Percentiles rank a stretch among this genome's conserved stretches.
phyloP scores from a whole-genome alignment of 495 filamentous ascomycete species.

The Pyronema omphalodes region DNA sequence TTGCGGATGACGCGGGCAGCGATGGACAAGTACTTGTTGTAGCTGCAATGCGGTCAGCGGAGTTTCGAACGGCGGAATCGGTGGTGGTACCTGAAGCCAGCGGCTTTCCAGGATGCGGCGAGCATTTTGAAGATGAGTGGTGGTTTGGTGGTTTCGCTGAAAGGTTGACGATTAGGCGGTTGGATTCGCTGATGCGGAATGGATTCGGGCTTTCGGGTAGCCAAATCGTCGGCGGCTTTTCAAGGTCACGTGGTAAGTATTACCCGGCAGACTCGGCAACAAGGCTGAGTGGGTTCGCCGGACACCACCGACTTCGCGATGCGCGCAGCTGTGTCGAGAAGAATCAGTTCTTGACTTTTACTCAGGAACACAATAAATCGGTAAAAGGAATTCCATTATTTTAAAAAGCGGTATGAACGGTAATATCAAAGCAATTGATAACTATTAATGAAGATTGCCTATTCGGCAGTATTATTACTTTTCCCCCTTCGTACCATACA shows the following conservation, averaged over 20 bases:
- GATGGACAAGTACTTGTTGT: slow-evolving; percentile 69
- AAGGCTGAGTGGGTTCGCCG: too few species aligned
- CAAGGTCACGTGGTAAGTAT: too few species aligned
- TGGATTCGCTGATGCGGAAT: not conserved
- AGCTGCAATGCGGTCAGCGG: slow-evolving; percentile 31
- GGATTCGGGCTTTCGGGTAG: not conserved
- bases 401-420: too few species aligned
- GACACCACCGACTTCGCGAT: too few species aligned
- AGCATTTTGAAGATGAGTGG: slow-evolving; percentile 54
- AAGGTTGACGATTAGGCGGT: slow-evolving; percentile 1
- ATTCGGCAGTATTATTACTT: too few species aligned
- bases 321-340: too few species aligned
- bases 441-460: too few species aligned
- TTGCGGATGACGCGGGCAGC: slow-evolving; percentile 65
- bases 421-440: too few species aligned
- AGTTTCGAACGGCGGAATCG: not conserved
- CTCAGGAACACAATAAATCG: too few species aligned
- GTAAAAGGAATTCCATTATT: too few species aligned
- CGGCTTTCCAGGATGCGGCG: slow-evolving; percentile 95
- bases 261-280: too few species aligned
- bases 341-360: too few species aligned
- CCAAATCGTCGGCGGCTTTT: not conserved
- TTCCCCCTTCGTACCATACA: not conserved
- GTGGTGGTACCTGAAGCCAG: slow-evolving; percentile 66
- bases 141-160: slow-evolving; percentile 6